phyloP scores from a whole-genome alignment of 2,329 filamentous ascomycete species.

The Claviceps paspali region DNA sequence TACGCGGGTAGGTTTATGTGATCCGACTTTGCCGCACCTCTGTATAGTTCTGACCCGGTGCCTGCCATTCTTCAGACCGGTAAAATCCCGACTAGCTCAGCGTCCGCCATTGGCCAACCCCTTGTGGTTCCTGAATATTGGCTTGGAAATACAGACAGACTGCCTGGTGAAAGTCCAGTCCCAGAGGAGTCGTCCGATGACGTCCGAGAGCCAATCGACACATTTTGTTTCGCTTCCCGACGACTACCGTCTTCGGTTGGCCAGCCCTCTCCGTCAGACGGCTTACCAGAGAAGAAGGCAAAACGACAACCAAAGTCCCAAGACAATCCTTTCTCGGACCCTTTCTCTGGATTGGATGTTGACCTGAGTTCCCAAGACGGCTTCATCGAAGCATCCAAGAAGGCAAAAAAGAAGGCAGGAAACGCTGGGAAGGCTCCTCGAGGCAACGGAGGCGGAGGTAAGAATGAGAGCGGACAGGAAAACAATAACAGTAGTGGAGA shows the following conservation, averaged over 20 bases:
- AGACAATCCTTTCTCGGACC: constrained; percentile 9
- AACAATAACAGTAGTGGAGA: constrained; percentile 7
- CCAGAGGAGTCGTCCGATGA: neutral
- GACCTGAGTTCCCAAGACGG: constrained; percentile 10
- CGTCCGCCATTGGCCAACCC: neutral
- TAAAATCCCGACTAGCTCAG: neutral
- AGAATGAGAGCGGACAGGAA: constrained; percentile 2
- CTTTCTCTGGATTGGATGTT: constrained; percentile 10
- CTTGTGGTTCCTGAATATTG: constrained; percentile 3
- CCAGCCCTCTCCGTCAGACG: neutral
- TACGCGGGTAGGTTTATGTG: neutral
- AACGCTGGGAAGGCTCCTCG: constrained; percentile 4
- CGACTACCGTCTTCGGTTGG: constrained; percentile 1
- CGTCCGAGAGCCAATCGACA: neutral
- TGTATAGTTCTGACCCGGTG: neutral
- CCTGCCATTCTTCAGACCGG: neutral
- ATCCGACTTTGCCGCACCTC: neutral
- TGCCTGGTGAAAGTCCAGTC: neutral
- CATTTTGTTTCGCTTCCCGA: constrained; percentile 4
- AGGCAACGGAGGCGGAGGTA: constrained; percentile 5
- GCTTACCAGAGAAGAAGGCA: neutral
- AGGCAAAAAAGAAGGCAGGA: constrained; percentile 9
- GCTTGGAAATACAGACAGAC: neutral
- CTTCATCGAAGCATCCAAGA: constrained; percentile 7
- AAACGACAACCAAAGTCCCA: neutral